Evolutionary conservation across 306 rosid genomes (phyloP).

Genomic region (Fragaria vesca): DNA sequence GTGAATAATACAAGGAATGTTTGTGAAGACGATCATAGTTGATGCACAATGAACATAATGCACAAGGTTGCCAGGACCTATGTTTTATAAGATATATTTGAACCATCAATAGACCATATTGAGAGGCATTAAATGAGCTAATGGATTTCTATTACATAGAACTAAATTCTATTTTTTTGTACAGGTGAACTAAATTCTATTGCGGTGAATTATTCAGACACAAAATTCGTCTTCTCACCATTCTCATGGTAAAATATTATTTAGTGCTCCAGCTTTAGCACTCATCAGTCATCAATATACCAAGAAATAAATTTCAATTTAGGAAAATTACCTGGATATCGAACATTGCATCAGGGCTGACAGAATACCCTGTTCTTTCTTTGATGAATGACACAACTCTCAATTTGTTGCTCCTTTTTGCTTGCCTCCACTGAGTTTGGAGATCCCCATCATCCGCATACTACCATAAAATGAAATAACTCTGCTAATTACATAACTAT

Average conservation of each 20-base stretch:
- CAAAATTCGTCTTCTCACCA: constrained; percentile 11
- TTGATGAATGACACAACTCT: constrained; percentile 70
- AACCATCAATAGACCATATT: not conserved
- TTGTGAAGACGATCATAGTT: not conserved
- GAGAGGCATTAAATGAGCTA: constrained; percentile 1
- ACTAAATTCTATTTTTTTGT: not conserved
- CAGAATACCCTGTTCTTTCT: constrained; percentile 87
- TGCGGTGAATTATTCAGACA: constrained; percentile 7
- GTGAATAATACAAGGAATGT: not conserved
- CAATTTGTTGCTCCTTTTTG: constrained; percentile 77
- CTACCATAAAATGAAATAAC: constrained; percentile 39
- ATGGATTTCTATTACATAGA: not conserved
- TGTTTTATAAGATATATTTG: not conserved
- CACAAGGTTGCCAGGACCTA: not conserved
- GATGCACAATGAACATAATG: not conserved
- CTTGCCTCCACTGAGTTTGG: constrained; percentile 81
- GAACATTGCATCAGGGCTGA: constrained; percentile 90
- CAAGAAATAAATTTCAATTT: constrained; percentile 15
- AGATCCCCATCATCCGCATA: constrained; percentile 81
- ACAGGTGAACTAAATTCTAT: not conserved
- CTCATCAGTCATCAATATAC: not conserved
- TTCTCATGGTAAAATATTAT: constrained; percentile 15
- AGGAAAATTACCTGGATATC: constrained; percentile 75
- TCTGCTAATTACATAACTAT: constrained; percentile 27
- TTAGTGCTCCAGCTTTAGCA: constrained; percentile 15